Base-by-base conservation (phyloP, 208 protist genomes). In the Acanthamoeba lenticulata region DNA sequence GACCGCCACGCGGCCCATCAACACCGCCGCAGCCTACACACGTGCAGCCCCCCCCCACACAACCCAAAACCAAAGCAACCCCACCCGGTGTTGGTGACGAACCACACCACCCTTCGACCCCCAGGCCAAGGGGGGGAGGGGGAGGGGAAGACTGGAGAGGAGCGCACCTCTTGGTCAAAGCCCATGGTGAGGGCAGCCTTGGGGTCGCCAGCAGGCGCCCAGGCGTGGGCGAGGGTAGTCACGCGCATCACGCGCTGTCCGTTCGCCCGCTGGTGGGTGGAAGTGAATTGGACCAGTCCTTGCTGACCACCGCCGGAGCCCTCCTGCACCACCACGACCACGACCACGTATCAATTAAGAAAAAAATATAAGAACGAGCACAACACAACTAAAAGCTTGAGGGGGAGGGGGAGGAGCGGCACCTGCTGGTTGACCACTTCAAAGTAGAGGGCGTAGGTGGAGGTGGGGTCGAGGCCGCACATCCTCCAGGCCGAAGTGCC, bases 401-500 rank as follows among this genome's bases (percentile, higher is more conserved):
- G 97, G 86, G 98, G 90, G 24, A 27, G 19, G 44, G 29, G 13
- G n/a, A 40, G 38, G 27, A 49, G 4, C 40, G 27, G 36, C 1
- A 44, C 95, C 90, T 94, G 96, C 94, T 95, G 95, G 45, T 97
- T 96, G 29, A 96, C 96, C 45, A 99, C 97, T 94, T 99, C 99
- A 95, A 99, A 99, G 95, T 99, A 99, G 67, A 99, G 96, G 52
- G 98, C 98, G 90, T 99, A 96, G 57, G 99, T 99, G 9, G 98
- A 99, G 36, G 94, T 96, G 27, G 97, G 96, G 95, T 99, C 98
- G 9, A 99, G 94, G 90, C 98, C 97, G 94, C 98, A 98, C n/a
- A 99, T 97, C 29, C 98, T 98, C 99, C 99, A 99, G 94, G 99
- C 97, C 94, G 96, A 98, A 34, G 99, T 99, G 55, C 98, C 98